Evolutionary conservation across 1,284 basidiomycete species (phyloP), one percentile per base, ranked within the genome.

Genomic region (Microbotryum silenes-acaulis): DNA sequence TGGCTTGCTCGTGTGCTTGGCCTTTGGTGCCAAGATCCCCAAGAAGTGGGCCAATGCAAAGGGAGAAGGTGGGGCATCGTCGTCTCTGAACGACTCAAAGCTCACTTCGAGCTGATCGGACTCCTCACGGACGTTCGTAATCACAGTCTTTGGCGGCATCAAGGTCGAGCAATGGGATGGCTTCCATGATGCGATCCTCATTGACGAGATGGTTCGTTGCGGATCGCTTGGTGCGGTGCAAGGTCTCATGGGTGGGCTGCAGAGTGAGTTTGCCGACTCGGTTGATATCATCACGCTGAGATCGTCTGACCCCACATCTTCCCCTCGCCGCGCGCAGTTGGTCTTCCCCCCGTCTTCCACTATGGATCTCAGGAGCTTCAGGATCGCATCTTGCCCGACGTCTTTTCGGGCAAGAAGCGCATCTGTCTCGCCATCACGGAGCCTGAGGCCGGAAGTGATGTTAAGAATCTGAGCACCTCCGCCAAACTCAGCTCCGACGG

Each of bases 301-400:
- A 44, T 31, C 20, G 23, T 14, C 37, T 45, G 52, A 37, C 33
- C n/a, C 42, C 31, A n/a, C 27, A 42, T n/a, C n/a, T 5, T 27
- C 4, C 31, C 31, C 8, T 20, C 31, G 14, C 56, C 60, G 37
- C 37, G 37, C 16, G 16, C 37, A 42, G 37, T 52, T 45, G 63
- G 66, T 20, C 48, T 51, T 10, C 70, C 70, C 14, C 65, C 69
- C 20, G 66, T 77, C 37, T 71, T 75, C 67, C 73, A 76, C 70
- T 77, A 74, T 65, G 76, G 76, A 52, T 71, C 71, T 5, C 69
- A 73, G 20, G 74, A 72, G 54, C 69, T 77, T 37, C 74, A 77
- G 70, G 70, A 76, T 62, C 72, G 75, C 60, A 70, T 78, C 53
- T 67, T 77, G 23, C 76, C 77, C 66, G 74, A 75, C 12, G 72